A percentile compares a stretch with the other conserved stretches of the same genome.
phyloP scores from a whole-genome alignment of 768 basidiomycete species.

The Russula abietina region DNA sequence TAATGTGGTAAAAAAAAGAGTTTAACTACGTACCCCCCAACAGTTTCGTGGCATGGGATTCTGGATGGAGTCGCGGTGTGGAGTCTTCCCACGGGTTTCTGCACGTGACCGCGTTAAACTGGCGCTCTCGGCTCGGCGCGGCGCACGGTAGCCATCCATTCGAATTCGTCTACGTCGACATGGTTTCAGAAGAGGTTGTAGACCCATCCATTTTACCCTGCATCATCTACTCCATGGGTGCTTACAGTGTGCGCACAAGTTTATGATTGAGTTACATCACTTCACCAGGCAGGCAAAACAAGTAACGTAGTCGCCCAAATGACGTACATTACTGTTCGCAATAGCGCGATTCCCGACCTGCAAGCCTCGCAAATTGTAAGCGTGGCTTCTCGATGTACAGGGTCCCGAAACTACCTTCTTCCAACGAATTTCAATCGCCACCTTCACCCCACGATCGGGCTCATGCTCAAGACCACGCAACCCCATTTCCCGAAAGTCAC shows the following conservation, averaged over 20 bases:
- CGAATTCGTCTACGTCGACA: too few species aligned
- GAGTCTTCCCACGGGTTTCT: not conserved
- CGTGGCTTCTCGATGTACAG: not conserved
- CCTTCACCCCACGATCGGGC: not conserved
- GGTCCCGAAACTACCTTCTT: not conserved
- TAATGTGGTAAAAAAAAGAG: not conserved
- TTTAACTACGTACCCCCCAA: not conserved
- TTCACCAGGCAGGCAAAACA: not conserved
- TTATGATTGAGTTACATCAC: not conserved
- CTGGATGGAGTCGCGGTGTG: not conserved
- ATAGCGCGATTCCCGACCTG: not conserved
- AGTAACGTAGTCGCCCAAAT: not conserved
- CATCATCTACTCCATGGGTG: not conserved
- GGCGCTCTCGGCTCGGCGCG: too few species aligned
- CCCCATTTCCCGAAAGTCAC: not conserved
- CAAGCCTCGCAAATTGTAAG: not conserved
- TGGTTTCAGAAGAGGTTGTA: too few species aligned
- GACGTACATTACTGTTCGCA: not conserved
- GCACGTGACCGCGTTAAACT: not conserved
- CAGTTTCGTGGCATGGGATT: constrained; percentile 4
- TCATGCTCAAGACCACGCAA: not conserved
- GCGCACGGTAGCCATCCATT: too few species aligned
- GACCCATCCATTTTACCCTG: not conserved
- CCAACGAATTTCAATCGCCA: not conserved
- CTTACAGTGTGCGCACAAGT: not conserved